Percentiles rank a stretch among this genome's conserved stretches.
Evolutionary conservation across 2,329 filamentous ascomycete species (phyloP).

Genomic region (Thyridium curvatum): DNA sequence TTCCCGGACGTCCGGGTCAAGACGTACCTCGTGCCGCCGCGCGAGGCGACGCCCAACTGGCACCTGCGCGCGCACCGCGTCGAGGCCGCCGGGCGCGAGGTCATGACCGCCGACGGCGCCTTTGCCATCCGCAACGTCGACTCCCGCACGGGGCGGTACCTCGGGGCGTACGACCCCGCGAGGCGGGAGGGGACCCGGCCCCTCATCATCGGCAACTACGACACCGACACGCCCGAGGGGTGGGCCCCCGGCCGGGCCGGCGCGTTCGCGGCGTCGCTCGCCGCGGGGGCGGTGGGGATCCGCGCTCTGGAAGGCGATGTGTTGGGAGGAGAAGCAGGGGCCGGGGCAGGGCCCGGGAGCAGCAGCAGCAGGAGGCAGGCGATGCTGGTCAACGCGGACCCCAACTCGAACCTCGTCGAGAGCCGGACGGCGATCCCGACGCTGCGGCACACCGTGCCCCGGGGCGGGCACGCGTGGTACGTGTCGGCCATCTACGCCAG

Average conservation of each 20-base stretch:
- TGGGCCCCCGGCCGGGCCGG: slow-evolving; percentile 43
- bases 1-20: slow-evolving; percentile 61
- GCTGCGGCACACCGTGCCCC: slow-evolving; percentile 53
- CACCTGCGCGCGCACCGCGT: slow-evolving; percentile 62
- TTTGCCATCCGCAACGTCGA: slow-evolving; percentile 62
- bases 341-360: too few species aligned
- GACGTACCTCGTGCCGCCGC: slow-evolving; percentile 60
- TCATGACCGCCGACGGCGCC: slow-evolving; percentile 68
- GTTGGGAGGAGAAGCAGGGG: too few species aligned
- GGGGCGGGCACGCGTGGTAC: slow-evolving; percentile 58
- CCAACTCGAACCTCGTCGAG: slow-evolving; percentile 72
- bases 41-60: slow-evolving; percentile 56
- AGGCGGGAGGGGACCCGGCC: slow-evolving; percentile 45
- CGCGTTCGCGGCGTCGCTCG: slow-evolving; percentile 52
- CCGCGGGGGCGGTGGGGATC: slow-evolving; percentile 51
- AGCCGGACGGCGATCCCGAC: slow-evolving; percentile 67
- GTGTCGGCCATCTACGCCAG: slow-evolving; percentile 66
- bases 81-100: slow-evolving; percentile 48
- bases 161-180: slow-evolving; percentile 40
- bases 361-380: slow-evolving; percentile 36
- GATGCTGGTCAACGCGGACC: slow-evolving; percentile 67
- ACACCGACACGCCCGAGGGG: slow-evolving; percentile 45
- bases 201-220: slow-evolving; percentile 55
- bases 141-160: slow-evolving; percentile 38
- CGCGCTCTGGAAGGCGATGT: slow-evolving; percentile 49